Evolutionary conservation across 169 alveolate species (phyloP).

Genomic region (Theileria orientalis): DNA sequence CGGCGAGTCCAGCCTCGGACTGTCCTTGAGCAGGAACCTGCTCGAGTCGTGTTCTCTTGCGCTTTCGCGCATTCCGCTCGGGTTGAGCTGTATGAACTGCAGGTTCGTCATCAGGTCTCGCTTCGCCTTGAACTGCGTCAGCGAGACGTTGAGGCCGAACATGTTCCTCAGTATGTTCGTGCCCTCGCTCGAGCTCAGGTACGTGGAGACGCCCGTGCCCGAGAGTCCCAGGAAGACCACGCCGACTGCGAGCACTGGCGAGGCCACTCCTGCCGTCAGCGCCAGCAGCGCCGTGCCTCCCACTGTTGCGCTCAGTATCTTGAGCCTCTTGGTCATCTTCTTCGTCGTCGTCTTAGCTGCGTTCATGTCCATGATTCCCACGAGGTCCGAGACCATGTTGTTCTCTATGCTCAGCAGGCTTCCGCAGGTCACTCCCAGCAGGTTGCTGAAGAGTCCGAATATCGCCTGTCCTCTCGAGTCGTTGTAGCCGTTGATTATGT

Average conservation of each 20-base stretch:
- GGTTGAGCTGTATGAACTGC: conserved; percentile 76
- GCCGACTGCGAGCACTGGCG: conserved; percentile 87
- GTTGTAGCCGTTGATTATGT: conserved; percentile 73
- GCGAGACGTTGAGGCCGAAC: conserved; percentile 83
- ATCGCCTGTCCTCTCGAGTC: conserved; percentile 72
- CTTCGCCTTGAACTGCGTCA: conserved; percentile 80
- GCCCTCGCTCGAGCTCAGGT: conserved; percentile 80
- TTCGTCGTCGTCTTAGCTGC: conserved; percentile 61
- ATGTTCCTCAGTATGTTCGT: conserved; percentile 73
- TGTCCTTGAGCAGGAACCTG: background rate
- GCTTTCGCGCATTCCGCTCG: conserved; percentile 61
- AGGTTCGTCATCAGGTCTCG: conserved; percentile 69
- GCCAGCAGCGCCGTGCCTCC: conserved; percentile 86
- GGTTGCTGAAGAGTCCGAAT: conserved; percentile 65
- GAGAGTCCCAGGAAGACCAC: conserved; percentile 74
- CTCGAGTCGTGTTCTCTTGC: background rate
- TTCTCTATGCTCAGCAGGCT: conserved; percentile 69
- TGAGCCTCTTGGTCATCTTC: conserved; percentile 64
- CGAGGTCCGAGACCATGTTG: conserved; percentile 72
- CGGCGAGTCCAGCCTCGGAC: background rate
- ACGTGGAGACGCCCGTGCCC: conserved; percentile 77
- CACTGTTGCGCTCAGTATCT: conserved; percentile 81
- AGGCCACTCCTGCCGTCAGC: conserved; percentile 86
- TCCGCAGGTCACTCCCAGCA: conserved; percentile 67
- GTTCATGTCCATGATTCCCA: conserved; percentile 65